Evolutionary conservation across 352 stramenopile genomes (phyloP).

Genomic region (Pythium coloratum): DNA sequence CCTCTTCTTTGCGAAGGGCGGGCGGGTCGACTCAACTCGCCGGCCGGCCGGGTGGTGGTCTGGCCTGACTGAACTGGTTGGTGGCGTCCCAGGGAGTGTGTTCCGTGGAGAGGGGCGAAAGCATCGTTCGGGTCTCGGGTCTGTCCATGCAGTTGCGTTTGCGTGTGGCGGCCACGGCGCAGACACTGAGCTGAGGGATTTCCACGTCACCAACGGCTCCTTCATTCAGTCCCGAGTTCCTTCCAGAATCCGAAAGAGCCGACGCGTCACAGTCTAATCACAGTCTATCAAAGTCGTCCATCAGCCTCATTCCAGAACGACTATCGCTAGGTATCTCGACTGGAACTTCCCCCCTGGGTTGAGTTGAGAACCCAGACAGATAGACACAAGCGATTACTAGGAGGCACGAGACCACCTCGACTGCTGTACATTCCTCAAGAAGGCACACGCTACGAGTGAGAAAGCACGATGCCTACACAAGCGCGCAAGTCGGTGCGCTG

Average conservation of each 20-base stretch:
- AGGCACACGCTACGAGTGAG: neutral
- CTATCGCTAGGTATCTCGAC: neutral
- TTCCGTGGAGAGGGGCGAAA: slow-evolving; percentile 11
- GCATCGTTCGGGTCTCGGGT: slow-evolving; percentile 2
- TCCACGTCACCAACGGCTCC: neutral
- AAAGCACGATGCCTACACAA: slow-evolving; percentile 19
- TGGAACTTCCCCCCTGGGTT: neutral
- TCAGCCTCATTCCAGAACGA: neutral
- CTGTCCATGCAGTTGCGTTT: slow-evolving; percentile 21
- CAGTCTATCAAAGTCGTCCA: neutral
- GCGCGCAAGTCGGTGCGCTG: slow-evolving; percentile 38
- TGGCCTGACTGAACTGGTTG: slow-evolving; percentile 21
- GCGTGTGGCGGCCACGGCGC: neutral
- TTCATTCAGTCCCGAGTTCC: too few species aligned
- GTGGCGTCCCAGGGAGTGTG: slow-evolving; percentile 12
- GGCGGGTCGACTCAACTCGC: slow-evolving; percentile 6
- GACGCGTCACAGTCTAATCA: neutral
- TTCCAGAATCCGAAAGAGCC: neutral
- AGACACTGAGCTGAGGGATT: too few species aligned
- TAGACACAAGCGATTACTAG: too few species aligned
- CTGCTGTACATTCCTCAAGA: too few species aligned
- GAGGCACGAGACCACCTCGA: too few species aligned
- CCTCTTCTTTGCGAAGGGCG: slow-evolving; percentile 29
- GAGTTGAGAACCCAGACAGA: slow-evolving; percentile 6
- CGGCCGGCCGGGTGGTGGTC: slow-evolving; percentile 13